Conservation (phyloP, 305 asterid species). For the Ilex paraguariensis region DNA sequence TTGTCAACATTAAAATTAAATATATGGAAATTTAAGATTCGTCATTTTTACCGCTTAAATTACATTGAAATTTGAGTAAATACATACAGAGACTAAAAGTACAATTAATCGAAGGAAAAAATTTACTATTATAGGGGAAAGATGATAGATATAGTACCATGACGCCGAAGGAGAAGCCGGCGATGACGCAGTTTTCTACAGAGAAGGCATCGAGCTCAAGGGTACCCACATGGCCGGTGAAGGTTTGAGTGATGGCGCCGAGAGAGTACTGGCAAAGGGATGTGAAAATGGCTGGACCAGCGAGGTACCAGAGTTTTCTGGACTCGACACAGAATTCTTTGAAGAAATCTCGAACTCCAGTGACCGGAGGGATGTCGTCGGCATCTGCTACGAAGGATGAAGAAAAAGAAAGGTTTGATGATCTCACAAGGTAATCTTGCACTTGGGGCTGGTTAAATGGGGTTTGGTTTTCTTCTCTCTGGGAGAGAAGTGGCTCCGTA, state of each 20-base stretch:
- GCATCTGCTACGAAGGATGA: constrained; percentile 18
- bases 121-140: neutral
- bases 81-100: too few species aligned
- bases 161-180: constrained; percentile 48
- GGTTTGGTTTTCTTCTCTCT: neutral
- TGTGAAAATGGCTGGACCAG: constrained; percentile 57
- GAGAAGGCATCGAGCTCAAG: constrained; percentile 55
- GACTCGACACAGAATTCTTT: constrained; percentile 32
- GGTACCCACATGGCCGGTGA: constrained; percentile 60
- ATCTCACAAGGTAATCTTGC: neutral
- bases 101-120: too few species aligned
- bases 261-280: constrained; percentile 48
- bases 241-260: constrained; percentile 44
- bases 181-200: constrained; percentile 39
- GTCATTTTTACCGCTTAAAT: too few species aligned
- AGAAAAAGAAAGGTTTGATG: neutral
- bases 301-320: constrained; percentile 47
- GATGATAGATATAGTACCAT: constrained; percentile 28
- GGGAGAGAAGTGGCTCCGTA: neutral
- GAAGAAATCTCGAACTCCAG: constrained; percentile 29
- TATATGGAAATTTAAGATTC: too few species aligned
- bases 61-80: too few species aligned
- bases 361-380: constrained; percentile 24
- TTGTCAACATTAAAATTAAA: too few species aligned
- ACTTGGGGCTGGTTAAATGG: neutral